Percentiles rank a stretch among this genome's conserved stretches.
phyloP scores from a whole-genome alignment of 2,329 filamentous ascomycete species.

The Waltergamsia citrina region DNA sequence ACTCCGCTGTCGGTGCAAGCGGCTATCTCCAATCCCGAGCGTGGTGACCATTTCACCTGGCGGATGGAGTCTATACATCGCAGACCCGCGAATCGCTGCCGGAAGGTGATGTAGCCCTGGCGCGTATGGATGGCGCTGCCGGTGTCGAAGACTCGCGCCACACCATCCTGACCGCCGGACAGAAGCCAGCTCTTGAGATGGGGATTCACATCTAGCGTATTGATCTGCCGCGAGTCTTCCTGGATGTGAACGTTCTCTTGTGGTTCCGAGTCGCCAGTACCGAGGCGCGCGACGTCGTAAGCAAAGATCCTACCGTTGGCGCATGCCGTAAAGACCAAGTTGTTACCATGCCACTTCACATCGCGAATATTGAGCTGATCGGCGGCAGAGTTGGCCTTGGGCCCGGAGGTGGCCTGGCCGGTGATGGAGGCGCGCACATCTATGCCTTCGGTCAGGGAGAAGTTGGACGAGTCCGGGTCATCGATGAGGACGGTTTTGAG shows the following conservation, averaged over 20 bases:
- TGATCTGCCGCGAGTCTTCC: constrained; percentile 55
- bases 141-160: constrained; percentile 52
- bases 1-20: constrained; percentile 54
- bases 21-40: constrained; percentile 51
- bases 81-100: constrained; percentile 30
- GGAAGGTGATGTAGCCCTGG: constrained; percentile 39
- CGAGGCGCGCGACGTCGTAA: constrained; percentile 47
- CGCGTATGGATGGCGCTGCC: constrained; percentile 36
- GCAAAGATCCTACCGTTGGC: constrained; percentile 55
- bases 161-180: constrained; percentile 55
- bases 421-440: constrained; percentile 49
- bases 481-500: constrained; percentile 52
- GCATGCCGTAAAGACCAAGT: constrained; percentile 52
- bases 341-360: constrained; percentile 47
- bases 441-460: constrained; percentile 41
- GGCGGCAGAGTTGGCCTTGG: constrained; percentile 27
- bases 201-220: constrained; percentile 53
- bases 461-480: constrained; percentile 19
- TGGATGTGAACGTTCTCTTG: constrained; percentile 48
- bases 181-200: constrained; percentile 47
- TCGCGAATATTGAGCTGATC: constrained; percentile 57
- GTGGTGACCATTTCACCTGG: constrained; percentile 57
- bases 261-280: constrained; percentile 25
- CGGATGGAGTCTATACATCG: constrained; percentile 36
- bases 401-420: constrained; percentile 31